Conservation (phyloP, 176 grass and related monocot genomes). For the Lolium perenne region DNA sequence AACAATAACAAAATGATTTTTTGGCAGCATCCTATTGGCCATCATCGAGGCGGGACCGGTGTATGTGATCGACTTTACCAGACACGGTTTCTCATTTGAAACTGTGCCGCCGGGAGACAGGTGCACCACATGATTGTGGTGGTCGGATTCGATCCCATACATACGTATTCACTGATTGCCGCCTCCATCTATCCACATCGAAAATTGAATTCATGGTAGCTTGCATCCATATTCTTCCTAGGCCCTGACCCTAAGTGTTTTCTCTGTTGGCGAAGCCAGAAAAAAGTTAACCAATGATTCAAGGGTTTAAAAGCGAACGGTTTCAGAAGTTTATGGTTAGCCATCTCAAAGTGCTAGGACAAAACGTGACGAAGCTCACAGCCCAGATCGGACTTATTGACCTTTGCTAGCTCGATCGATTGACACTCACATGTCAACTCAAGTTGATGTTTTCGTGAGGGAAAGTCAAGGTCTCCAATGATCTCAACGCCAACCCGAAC, state of each 20-base stretch:
- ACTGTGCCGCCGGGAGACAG: constrained; percentile 22
- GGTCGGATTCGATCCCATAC: constrained; percentile 31
- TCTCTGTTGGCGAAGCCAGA: too few relatives aligned
- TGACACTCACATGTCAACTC: not conserved
- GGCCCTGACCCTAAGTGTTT: too few relatives aligned
- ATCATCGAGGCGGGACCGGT: not conserved
- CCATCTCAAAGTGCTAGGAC: not conserved
- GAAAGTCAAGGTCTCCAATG: constrained; percentile 17
- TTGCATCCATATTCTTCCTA: constrained; percentile 6
- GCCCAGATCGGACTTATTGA: not conserved
- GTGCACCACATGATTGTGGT: constrained; percentile 28
- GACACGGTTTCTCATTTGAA: constrained; percentile 40
- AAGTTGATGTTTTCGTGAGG: not conserved
- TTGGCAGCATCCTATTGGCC: constrained; percentile 39
- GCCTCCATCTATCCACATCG: constrained; percentile 44
- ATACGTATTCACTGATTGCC: constrained; percentile 8
- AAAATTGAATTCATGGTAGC: constrained; percentile 40
- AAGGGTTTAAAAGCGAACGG: not conserved
- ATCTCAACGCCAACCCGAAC: constrained; percentile 50
- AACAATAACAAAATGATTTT: not conserved
- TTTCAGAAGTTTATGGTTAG: not conserved
- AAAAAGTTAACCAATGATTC: not conserved
- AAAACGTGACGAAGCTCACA: not conserved
- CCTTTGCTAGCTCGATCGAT: not conserved
- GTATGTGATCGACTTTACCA: constrained; percentile 34